phyloP scores from a whole-genome alignment of 2,329 filamentous ascomycete genomes.

The Colletotrichum noveboracense region DNA sequence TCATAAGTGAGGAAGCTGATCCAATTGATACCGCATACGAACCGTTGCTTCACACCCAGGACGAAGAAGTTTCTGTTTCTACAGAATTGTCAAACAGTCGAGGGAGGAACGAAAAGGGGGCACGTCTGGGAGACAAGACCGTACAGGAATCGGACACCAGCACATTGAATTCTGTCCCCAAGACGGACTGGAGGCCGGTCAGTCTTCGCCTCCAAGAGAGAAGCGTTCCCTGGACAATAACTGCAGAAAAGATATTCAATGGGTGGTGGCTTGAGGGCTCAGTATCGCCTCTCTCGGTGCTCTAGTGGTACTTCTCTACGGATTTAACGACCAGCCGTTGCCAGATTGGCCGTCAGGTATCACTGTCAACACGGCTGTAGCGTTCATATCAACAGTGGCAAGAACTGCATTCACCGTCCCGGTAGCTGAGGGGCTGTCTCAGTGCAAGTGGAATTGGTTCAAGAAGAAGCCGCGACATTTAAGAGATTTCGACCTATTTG shows the following conservation, averaged over 20 bases:
- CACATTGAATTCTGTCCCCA: too few relatives aligned
- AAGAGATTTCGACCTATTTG: slow-evolving; percentile 25
- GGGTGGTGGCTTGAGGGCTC: not conserved
- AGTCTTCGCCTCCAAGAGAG: too few relatives aligned
- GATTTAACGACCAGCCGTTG: slow-evolving; percentile 19
- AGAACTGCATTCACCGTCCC: slow-evolving; percentile 26
- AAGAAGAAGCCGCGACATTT: slow-evolving; percentile 9
- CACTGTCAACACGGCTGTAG: slow-evolving; percentile 31
- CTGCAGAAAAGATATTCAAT: not conserved
- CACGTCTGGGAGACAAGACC: accelerated
- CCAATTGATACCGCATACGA: too few relatives aligned
- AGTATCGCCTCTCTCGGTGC: not conserved
- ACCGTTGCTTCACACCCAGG: too few relatives aligned
- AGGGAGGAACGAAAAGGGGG: too few relatives aligned
- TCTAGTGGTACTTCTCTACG: not conserved
- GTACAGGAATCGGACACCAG: too few relatives aligned
- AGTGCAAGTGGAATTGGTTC: slow-evolving; percentile 30
- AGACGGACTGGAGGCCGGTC: too few relatives aligned
- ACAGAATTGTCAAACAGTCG: too few relatives aligned
- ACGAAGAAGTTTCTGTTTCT: accelerated
- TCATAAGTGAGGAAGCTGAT: too few relatives aligned
- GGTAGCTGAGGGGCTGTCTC: slow-evolving; percentile 27
- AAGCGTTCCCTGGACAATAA: not conserved
- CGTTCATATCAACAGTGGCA: slow-evolving; percentile 27
- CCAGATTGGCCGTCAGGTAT: slow-evolving; percentile 26